phyloP scores from a whole-genome alignment of 1,139 yeast species.

The Candida sanyaensis region DNA sequence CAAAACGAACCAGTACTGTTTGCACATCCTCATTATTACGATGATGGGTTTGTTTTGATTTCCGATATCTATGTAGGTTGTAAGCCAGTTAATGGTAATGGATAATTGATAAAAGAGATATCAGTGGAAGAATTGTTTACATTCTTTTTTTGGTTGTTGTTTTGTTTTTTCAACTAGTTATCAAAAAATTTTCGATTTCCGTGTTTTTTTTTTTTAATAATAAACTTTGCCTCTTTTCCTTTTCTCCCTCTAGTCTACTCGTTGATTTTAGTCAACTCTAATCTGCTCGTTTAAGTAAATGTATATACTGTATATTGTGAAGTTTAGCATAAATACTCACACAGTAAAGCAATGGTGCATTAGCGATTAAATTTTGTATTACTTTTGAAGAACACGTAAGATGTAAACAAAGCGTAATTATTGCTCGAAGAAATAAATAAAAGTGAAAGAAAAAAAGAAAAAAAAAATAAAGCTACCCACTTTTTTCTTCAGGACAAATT shows the following conservation, averaged over 20 bases:
- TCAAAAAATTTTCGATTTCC: too few relatives aligned
- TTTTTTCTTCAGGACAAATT: neutral
- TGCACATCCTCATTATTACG: neutral
- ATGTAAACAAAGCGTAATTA: too few relatives aligned
- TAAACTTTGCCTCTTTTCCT: too few relatives aligned
- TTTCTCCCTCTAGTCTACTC: too few relatives aligned
- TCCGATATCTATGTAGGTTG: neutral
- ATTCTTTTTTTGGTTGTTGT: too few relatives aligned
- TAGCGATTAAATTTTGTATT: constrained; percentile 1
- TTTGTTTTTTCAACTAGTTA: too few relatives aligned
- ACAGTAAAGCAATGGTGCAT: constrained; percentile 1
- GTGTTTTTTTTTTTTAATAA: too few relatives aligned
- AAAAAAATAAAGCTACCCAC: too few relatives aligned
- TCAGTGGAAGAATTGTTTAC: neutral
- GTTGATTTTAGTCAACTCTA: too few relatives aligned
- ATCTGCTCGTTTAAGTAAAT: too few relatives aligned
- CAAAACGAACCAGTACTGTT: neutral
- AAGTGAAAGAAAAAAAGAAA: neutral
- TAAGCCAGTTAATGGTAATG: neutral
- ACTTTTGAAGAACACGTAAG: neutral
- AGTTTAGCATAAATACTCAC: neutral
- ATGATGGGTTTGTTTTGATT: neutral
- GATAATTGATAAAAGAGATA: neutral
- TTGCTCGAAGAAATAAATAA: too few relatives aligned
- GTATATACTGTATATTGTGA: too few relatives aligned